phyloP scores from a whole-genome alignment of 2,329 filamentous ascomycete species.

The Aspergillus carbonarius region DNA sequence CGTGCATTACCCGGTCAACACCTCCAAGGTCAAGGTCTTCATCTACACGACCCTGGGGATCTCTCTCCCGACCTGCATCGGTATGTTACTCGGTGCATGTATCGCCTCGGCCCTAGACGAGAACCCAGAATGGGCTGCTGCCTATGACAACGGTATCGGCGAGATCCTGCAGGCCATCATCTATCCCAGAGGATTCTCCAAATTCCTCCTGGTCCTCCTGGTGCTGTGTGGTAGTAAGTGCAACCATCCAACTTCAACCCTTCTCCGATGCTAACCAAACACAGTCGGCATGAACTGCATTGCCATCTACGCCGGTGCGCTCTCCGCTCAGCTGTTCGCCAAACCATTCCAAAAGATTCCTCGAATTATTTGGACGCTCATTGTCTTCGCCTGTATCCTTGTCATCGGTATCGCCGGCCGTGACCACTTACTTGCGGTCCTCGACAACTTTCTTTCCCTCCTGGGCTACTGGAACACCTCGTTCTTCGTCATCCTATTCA shows the following conservation, averaged over 20 bases:
- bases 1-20: constrained; percentile 50
- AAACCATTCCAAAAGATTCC: constrained; percentile 46
- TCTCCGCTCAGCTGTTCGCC: constrained; percentile 43
- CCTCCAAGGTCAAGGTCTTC: constrained; percentile 50
- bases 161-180: constrained; percentile 48
- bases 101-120: constrained; percentile 46
- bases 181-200: constrained; percentile 49
- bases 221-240: constrained; percentile 31
- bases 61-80: constrained; percentile 50
- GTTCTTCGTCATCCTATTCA: constrained; percentile 50
- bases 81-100: constrained; percentile 49
- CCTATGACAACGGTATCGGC: constrained; percentile 41
- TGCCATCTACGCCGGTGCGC: constrained; percentile 39
- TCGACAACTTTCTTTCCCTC: constrained; percentile 51
- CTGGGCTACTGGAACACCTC: constrained; percentile 54
- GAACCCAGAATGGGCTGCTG: constrained; percentile 38
- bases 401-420: constrained; percentile 46
- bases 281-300: constrained; percentile 49
- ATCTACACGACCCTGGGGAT: constrained; percentile 51
- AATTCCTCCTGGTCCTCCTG: constrained; percentile 42
- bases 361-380: constrained; percentile 50
- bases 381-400: constrained; percentile 49
- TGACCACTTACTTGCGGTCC: constrained; percentile 45
- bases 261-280: background rate
- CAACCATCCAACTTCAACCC: background rate